Percentiles rank a stretch among this genome's conserved stretches.
Conservation (phyloP, 805 yeast genomes). For the Spathaspora passalidarum region DNA sequence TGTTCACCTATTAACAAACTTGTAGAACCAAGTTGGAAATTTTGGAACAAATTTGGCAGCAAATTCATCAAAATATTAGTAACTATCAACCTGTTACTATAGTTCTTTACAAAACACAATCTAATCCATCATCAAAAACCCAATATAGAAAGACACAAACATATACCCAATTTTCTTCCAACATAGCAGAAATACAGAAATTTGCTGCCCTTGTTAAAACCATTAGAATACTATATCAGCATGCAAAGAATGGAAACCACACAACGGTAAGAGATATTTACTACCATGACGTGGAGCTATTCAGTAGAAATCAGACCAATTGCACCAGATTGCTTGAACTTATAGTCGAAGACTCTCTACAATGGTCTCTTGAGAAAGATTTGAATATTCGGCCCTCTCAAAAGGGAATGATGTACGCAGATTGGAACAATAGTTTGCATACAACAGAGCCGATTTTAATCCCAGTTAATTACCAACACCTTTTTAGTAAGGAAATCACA, state of each 20-base stretch:
- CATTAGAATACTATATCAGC: slow-evolving; percentile 9
- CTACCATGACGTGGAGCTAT: slow-evolving; percentile 55
- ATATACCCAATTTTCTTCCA: slow-evolving; percentile 5
- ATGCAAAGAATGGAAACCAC: slow-evolving; percentile 4
- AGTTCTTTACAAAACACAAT: background rate
- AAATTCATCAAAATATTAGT: background rate
- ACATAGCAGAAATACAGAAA: slow-evolving; percentile 3
- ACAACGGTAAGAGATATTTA: slow-evolving; percentile 56
- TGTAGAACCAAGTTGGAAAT: slow-evolving; percentile 3
- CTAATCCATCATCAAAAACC: background rate
- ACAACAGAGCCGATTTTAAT: slow-evolving; percentile 17
- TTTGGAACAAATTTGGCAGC: slow-evolving; percentile 6
- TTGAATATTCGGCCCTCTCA: slow-evolving; percentile 52
- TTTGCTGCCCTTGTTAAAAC: slow-evolving; percentile 10
- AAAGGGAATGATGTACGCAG: slow-evolving; percentile 53
- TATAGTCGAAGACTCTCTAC: slow-evolving; percentile 33
- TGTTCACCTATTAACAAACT: background rate
- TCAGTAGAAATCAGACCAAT: slow-evolving; percentile 35
- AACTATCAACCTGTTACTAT: slow-evolving; percentile 1
- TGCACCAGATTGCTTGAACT: slow-evolving; percentile 40
- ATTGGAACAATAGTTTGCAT: slow-evolving; percentile 8
- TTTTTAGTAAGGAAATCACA: background rate
- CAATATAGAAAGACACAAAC: background rate
- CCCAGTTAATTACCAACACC: slow-evolving; percentile 11
- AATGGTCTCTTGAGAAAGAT: slow-evolving; percentile 27